Percentiles rank a stretch among this genome's conserved stretches.
These are phyloP conservation scores for Phascolomyces articulosus DNA, from an alignment of 371 early-diverging fungal genomes.

Conservation along the genomic window DNA sequence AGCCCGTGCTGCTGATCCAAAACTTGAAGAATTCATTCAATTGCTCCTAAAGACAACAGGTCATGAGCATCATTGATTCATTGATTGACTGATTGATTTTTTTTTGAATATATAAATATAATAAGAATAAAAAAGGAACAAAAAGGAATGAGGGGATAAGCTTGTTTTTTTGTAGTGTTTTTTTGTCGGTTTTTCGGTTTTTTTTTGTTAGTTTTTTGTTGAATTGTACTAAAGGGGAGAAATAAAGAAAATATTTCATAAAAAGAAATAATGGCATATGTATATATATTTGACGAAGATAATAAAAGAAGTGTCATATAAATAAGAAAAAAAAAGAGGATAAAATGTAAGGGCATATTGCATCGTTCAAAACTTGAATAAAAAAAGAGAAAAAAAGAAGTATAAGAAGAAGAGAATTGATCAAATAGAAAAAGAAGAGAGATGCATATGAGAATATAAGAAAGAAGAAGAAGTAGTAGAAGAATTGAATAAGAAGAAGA, in stretches of 20 bases:
- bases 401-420: background rate
- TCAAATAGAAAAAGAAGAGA: background rate
- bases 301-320: background rate
- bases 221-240: no score
- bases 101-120: no score
- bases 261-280: no score
- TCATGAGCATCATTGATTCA: slow-evolving; percentile 5
- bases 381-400: background rate
- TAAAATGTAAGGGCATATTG: background rate
- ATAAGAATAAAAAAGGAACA: background rate
- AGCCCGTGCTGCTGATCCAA: slow-evolving; percentile 12
- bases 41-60: slow-evolving; percentile 13
- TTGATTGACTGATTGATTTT: slow-evolving; percentile 1
- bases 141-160: background rate
- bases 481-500: background rate
- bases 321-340: background rate
- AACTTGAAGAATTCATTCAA: slow-evolving; percentile 19
- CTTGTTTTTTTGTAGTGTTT: no score
- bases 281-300: background rate
- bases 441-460: background rate
- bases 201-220: no score
- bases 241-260: no score
- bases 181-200: no score
- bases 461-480: background rate
- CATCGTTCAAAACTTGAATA: background rate